These are phyloP conservation scores for Phytophthora lateralis DNA, from an alignment of 352 stramenopile species.

Conservation along the genomic window DNA sequence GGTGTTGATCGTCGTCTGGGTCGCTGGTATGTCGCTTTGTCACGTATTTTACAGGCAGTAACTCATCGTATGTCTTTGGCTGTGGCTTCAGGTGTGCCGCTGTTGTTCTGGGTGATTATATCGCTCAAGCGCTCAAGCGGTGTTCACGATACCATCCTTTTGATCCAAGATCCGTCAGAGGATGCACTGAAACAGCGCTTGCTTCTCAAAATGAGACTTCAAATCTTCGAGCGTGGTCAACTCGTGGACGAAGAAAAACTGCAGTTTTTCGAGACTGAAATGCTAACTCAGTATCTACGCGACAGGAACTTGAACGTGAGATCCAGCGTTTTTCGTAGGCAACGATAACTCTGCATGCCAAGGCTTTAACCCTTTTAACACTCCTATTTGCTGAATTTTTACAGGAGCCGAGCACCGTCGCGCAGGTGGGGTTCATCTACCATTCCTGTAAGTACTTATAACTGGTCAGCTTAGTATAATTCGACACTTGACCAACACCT, in stretches of 20 bases:
- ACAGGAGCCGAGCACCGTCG: constrained; percentile 73
- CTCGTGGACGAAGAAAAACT: constrained; percentile 56
- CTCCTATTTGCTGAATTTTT: neutral
- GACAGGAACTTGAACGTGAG: constrained; percentile 58
- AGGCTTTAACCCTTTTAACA: neutral
- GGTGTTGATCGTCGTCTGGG: constrained; percentile 56
- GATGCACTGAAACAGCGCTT: constrained; percentile 49
- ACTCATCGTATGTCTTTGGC: neutral
- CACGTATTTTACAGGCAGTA: neutral
- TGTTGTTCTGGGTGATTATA: constrained; percentile 77
- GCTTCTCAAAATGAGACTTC: constrained; percentile 50
- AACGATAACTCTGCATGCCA: neutral
- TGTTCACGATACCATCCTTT: constrained; percentile 53
- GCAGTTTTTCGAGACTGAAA: constrained; percentile 50
- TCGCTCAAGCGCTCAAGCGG: constrained; percentile 54
- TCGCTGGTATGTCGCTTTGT: constrained; percentile 47
- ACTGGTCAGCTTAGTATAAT: neutral
- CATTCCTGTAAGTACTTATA: constrained; percentile 60
- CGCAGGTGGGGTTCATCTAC: constrained; percentile 84
- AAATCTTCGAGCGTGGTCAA: constrained; percentile 47
- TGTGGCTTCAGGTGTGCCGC: constrained; percentile 50
- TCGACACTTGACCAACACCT: neutral
- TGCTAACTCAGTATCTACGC: constrained; percentile 60
- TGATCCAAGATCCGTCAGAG: constrained; percentile 48
- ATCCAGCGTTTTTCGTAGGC: neutral